phyloP scores from a whole-genome alignment of 1,139 yeast genomes.

The Diutina mesorugosa region DNA sequence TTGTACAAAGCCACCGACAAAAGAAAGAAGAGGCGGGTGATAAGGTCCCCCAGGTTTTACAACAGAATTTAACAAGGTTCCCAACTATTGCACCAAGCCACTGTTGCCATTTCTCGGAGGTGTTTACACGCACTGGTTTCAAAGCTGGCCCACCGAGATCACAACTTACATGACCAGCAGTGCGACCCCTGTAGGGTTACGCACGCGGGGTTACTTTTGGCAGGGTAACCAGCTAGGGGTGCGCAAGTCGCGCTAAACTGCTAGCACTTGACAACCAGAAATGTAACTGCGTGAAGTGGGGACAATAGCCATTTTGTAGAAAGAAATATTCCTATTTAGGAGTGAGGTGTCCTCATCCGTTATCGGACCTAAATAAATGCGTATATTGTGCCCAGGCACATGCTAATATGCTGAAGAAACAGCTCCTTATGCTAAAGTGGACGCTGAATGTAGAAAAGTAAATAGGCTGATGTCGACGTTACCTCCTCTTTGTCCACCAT shows the following conservation, averaged over 20 bases:
- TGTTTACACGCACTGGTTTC: background rate
- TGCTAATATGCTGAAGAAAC: background rate
- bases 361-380: background rate
- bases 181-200: background rate
- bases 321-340: background rate
- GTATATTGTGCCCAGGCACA: background rate
- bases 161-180: background rate
- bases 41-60: background rate
- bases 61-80: background rate
- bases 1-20: background rate
- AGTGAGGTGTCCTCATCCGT: background rate
- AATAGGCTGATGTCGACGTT: slow-evolving; percentile 57
- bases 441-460: slow-evolving; percentile 50
- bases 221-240: background rate
- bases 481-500: slow-evolving; percentile 54
- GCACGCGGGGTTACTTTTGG: background rate
- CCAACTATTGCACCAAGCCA: background rate
- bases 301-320: background rate
- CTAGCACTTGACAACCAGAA: background rate
- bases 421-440: background rate
- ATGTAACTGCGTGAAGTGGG: background rate
- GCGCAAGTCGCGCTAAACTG: background rate
- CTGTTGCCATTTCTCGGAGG: background rate
- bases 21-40: background rate
- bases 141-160: background rate